phyloP scores from a whole-genome alignment of 257 asterid genomes.

The Mentha longifolia region DNA sequence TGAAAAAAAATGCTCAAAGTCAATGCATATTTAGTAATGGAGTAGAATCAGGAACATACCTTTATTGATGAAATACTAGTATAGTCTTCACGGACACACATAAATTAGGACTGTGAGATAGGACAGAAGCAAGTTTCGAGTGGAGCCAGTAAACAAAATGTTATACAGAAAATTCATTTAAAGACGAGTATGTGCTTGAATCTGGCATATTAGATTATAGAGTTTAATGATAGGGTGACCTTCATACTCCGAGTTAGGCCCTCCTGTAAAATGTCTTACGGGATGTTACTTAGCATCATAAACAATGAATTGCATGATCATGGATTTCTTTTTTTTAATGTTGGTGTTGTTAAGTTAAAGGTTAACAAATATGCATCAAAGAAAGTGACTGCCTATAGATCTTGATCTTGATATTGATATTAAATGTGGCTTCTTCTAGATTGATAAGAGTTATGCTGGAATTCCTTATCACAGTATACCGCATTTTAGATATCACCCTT shows the following conservation, averaged over 20 bases:
- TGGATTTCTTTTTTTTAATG: not conserved
- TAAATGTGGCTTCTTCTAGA: slow-evolving; percentile 3
- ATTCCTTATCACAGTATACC: not conserved
- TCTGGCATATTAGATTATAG: not conserved
- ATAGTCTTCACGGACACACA: not conserved
- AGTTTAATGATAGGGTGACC: not conserved
- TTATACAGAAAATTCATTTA: not conserved
- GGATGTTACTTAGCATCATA: slow-evolving; percentile 13
- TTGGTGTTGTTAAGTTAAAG: slow-evolving; percentile 4
- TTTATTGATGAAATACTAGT: too few relatives aligned
- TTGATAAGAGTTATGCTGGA: not conserved
- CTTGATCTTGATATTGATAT: too few relatives aligned
- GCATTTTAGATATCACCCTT: not conserved
- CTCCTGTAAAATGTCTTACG: not conserved
- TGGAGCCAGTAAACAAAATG: slow-evolving; percentile 3
- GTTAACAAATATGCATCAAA: not conserved
- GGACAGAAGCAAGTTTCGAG: not conserved
- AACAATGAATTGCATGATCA: slow-evolving; percentile 20
- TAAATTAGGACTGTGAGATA: not conserved
- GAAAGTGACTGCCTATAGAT: not conserved
- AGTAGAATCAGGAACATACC: slow-evolving; percentile 16
- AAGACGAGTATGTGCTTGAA: not conserved
- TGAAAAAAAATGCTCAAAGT: not conserved
- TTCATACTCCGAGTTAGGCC: too few relatives aligned
- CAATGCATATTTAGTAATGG: slow-evolving; percentile 8